Evolutionary conservation across 225 moss, liverwort and hornwort genomes (phyloP).

Genomic region (Asterella californica): DNA sequence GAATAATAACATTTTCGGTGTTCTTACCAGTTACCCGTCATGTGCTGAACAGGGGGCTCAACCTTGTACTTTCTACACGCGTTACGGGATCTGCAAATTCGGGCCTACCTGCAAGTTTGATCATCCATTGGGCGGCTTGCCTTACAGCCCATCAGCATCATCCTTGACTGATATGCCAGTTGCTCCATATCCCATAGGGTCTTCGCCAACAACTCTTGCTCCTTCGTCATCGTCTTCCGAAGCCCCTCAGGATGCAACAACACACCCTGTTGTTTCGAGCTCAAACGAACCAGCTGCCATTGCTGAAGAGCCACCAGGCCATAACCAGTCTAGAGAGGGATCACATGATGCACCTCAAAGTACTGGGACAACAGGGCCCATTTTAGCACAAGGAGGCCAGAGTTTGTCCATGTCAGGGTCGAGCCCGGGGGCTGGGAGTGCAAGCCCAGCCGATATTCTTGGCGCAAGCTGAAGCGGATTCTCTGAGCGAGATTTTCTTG

Average conservation of each 20-base stretch:
- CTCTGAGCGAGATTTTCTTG: constrained; percentile 44
- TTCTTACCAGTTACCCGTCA: not conserved
- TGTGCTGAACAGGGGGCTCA: constrained; percentile 71
- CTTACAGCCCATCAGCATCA: constrained; percentile 91
- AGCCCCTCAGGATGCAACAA: constrained; percentile 51
- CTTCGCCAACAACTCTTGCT: constrained; percentile 59
- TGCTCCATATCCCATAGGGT: constrained; percentile 80
- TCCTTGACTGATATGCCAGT: constrained; percentile 94
- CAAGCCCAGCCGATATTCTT: constrained; percentile 72
- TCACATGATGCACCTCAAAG: constrained; percentile 53
- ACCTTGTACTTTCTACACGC: constrained; percentile 89
- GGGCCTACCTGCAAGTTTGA: constrained; percentile 99
- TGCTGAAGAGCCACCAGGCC: constrained; percentile 61
- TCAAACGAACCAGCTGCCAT: constrained; percentile 57
- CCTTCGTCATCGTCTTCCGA: constrained; percentile 66
- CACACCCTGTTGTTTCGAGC: constrained; percentile 28
- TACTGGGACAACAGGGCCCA: constrained; percentile 40
- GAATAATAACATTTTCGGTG: not conserved
- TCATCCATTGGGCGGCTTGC: constrained; percentile 75
- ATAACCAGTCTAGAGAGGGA: constrained; percentile 53
- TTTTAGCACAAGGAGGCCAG: constrained; percentile 42
- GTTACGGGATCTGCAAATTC: constrained; percentile 96
- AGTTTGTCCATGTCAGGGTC: constrained; percentile 49
- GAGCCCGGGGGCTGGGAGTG: constrained; percentile 41
- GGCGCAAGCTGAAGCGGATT: constrained; percentile 63